Base-by-base conservation (phyloP, 1,284 basidiomycete genomes). In the Trichosporon sp. region DNA sequence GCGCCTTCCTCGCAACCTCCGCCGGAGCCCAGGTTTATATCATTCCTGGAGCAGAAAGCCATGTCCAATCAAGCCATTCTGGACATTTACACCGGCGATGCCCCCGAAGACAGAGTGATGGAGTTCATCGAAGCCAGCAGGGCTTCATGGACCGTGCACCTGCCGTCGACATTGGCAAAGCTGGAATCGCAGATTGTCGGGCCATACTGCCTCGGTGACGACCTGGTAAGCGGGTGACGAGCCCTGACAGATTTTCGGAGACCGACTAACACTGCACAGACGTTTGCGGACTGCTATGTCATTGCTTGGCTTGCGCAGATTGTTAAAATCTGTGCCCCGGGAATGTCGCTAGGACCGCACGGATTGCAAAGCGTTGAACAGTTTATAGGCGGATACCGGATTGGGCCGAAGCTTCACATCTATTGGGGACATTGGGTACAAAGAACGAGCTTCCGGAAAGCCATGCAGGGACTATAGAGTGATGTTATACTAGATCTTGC, bases 261-360 rank as follows among this genome's bases (percentile, higher is more conserved):
- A 5, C 8, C 19, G 19, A 8, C 27, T 54, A 10, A 54, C 49
- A 10, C 10, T 13, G 7, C 19, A 65, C 77, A 92, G 73, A 90
- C 88, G 8, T 81, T 92, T 49, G 89, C 88, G 2, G 92, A 95
- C 74, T 78, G 92, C 59, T 90, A 93, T 73, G 81, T 92, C 27
- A 87, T 86, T 3, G 87, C 86, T 11, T 95, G 90, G 91, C 76
- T 93, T 37, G 82, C 86, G 2, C 84, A 87, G 31, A 69, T 92
- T 10, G 85, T 87, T 11, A 75, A 72, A 52, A 81, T 91, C 25
- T 82, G 84, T 4, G 29, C 49, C 16, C 49, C 49, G 13, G 49
- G 49, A 3, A 29, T 54, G 27, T n/a, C 49, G 8, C 14, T 54
- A 4, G 88, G 87, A 1, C 84, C 87, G 37, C 81, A 84, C 3